These are phyloP conservation scores for Diddensiella caesifluorescens DNA, from an alignment of 805 yeast species.

Conservation along the genomic window DNA sequence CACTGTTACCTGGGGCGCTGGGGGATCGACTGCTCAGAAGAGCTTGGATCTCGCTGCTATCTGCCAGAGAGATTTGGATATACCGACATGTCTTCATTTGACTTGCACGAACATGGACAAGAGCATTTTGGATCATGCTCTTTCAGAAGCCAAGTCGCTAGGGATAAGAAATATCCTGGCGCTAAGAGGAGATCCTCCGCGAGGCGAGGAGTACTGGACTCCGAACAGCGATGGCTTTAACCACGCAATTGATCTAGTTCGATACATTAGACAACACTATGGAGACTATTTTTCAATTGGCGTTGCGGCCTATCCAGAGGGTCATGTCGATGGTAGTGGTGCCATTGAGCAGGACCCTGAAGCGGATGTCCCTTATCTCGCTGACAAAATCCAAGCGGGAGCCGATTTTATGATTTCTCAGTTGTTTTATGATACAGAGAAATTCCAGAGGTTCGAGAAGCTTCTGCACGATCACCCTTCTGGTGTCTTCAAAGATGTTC, in stretches of 20 bases:
- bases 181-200: slow-evolving; percentile 91
- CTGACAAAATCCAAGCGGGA: slow-evolving; percentile 86
- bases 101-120: slow-evolving; percentile 93
- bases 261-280: slow-evolving; percentile 62
- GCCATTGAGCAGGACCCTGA: slow-evolving; percentile 58
- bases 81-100: slow-evolving; percentile 91
- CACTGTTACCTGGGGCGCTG: slow-evolving; percentile 98
- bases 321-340: slow-evolving; percentile 89
- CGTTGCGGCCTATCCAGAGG: slow-evolving; percentile 98
- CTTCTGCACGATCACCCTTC: slow-evolving; percentile 30
- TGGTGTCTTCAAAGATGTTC: slow-evolving; percentile 39
- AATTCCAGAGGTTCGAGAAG: slow-evolving; percentile 61
- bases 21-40: slow-evolving; percentile 87
- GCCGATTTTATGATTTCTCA: slow-evolving; percentile 93
- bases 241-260: slow-evolving; percentile 81
- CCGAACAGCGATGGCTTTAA: slow-evolving; percentile 52
- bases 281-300: slow-evolving; percentile 89
- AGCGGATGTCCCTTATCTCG: slow-evolving; percentile 71
- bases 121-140: slow-evolving; percentile 71
- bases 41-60: slow-evolving; percentile 77
- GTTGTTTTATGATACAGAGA: slow-evolving; percentile 80
- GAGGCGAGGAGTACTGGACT: slow-evolving; percentile 60
- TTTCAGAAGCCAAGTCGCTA: slow-evolving; percentile 59
- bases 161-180: slow-evolving; percentile 90
- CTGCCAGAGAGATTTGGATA: slow-evolving; percentile 65